Base-by-base conservation (phyloP, 169 alveolate genomes). In the Cryptosporidium meleagridis region DNA sequence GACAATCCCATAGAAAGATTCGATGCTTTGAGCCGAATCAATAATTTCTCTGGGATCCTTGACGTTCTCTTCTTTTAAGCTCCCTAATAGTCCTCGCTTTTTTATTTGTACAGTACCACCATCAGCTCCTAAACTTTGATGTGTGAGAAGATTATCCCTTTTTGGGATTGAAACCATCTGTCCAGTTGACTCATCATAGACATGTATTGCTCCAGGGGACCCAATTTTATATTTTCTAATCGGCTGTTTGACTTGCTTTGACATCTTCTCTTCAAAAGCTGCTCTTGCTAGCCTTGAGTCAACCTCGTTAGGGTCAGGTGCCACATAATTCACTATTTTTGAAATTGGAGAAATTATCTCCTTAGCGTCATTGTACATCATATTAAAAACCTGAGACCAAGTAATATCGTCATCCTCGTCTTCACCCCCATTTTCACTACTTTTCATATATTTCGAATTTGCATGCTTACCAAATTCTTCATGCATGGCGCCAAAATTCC, bases 291-390 rank as follows among this genome's bases (percentile, higher is more conserved):
- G 23, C 29, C 45, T 62, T 7, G 89, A 59, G 65, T 80, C 89
- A 9, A 21, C 89, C 26, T 59, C 89, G 23, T 80, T 80, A 1
- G 89, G 89, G 70, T 80, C 89, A 0, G 75, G 89, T 21, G 75
- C 73, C 4, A 80, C 39, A 41, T 80, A 80, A 48, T 80, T 44
- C 14, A 80, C 41, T n/a, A 80, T 80, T 10, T 65, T 80, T 16
- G 75, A 59, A 6, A 80, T 23, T 3, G 89, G 89, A 26, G 73
- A 62, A 29, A 65, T 59, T 2, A 65, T 65, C 2, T 80, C 73
- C n/a, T 65, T 80, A 2, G 75, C 89, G 45, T 80, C 89, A 26
- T 23, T 44, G 26, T 80, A 80, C 89, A 80, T 80, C 89, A 80
- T 80, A 45, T 65, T 65, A 62, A 80, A 80, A 21, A 80, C 62